These are phyloP conservation scores for Chrysopogon serrulatus DNA, from an alignment of 176 grass and related monocot genomes.

Conservation along the genomic window DNA sequence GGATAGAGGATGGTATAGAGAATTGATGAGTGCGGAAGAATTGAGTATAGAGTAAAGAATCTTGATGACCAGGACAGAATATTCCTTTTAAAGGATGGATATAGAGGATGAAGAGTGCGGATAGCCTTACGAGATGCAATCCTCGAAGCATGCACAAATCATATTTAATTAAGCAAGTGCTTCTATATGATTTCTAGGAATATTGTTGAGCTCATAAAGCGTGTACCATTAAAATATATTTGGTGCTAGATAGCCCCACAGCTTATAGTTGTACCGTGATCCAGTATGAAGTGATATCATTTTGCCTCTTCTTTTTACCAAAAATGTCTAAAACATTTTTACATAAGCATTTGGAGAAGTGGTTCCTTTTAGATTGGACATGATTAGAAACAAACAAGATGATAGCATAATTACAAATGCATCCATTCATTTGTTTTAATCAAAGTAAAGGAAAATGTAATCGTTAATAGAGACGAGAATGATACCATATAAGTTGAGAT, in stretches of 20 bases:
- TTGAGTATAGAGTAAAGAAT: too few relatives aligned
- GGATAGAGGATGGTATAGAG: too few relatives aligned
- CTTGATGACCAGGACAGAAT: too few relatives aligned
- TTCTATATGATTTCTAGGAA: slow-evolving; percentile 25
- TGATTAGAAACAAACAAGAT: background rate
- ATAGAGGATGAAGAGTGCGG: too few relatives aligned
- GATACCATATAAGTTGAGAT: background rate
- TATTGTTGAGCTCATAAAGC: slow-evolving; percentile 34
- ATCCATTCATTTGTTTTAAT: background rate
- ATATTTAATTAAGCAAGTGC: slow-evolving; percentile 35
- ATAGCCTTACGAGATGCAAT: slow-evolving; percentile 45
- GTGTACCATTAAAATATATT: background rate
- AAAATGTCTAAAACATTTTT: background rate
- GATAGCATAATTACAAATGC: background rate
- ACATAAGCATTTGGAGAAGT: background rate
- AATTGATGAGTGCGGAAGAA: too few relatives aligned
- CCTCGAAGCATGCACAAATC: slow-evolving; percentile 28
- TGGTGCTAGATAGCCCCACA: background rate
- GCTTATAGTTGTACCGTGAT: background rate
- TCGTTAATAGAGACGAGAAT: background rate
- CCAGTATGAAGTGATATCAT: background rate
- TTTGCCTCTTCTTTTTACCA: background rate
- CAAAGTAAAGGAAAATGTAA: background rate
- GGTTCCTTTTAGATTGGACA: background rate
- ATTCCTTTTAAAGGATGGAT: too few relatives aligned